Base-by-base conservation (phyloP, 1,284 basidiomycete genomes). In the Pseudomicrostroma phylloplanum region DNA sequence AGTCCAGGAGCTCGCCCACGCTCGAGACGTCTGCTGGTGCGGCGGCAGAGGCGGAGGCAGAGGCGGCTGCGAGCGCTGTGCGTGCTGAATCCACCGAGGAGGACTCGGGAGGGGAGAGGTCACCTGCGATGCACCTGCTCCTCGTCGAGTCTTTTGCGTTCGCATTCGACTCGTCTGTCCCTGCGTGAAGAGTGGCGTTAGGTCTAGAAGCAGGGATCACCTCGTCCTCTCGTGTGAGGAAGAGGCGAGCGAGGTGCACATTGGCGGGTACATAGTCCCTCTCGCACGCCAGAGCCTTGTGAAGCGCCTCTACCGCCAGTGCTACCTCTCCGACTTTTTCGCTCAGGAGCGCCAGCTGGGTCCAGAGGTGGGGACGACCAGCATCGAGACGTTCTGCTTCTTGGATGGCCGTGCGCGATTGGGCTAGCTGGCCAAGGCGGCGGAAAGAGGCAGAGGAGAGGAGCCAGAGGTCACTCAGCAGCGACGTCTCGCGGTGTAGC, bases 361-460 rank as follows among this genome's bases (percentile, higher is more conserved):
- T 89, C 92, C 93, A 97, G 13, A 97, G 91, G 40, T 86, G 87
- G 0, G 92, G 86, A 77, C 92, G 91, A 42, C 86, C 85, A 65
- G 91, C 88, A 77, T 94, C 90, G 66, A 87, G 84, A 6, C 88
- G 86, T 79, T 99, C 94, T 0, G 94, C 96, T 80, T 99, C 94
- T 76, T 93, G 90, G 56, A 97, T 92, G 1, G 94, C 89, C 9
- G 87, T 91, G 62, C 88, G 86, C 1, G 90, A 87, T 75, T 97
- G 91, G 64, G 93, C 90, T 60, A 90, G 85, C 81, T 93, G 92
- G 11, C 89, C 89, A 56, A 89, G 83, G 61, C 94, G 83, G 40
- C 96, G 84, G 82, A 96, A 98, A 0, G 90, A 93, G 4, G 96
- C 92, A 0, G 94, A 91, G 1, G 88, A 89, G 84, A 91, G 89